Evolutionary conservation across 1,139 yeast genomes (phyloP), one percentile per base, ranked within the genome.

Genomic region (Yamadazyma friedrichii): DNA sequence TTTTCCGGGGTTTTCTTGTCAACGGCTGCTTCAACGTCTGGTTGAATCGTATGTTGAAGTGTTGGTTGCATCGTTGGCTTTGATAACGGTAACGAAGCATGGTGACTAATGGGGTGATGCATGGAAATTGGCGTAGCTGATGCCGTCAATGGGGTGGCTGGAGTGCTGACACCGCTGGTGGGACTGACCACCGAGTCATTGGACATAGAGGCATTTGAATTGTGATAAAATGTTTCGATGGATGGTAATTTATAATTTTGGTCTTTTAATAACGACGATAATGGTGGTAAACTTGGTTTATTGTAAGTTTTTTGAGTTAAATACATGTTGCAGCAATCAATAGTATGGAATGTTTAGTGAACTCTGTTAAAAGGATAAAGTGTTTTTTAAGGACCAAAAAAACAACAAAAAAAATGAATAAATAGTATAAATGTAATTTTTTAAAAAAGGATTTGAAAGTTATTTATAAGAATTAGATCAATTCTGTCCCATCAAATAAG

Each of bases 241-340:
- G 64, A 50, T 8, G 70, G 69, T 44, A 62, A 55, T 39, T 52
- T 49, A 46, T 57, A 32, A 43, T 49, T 38, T 43, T 42, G 53
- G 22, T 58, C 58, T 31, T 56, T 51, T 33, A 58, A 50, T 36
- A 71, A 58, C 20, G 74, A 55, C 28, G 72, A 64, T 52, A 71
- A 65, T 15, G 77, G 77, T 17, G 76, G 77, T 45, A 71, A 66
- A 46, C 58, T 56, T 33, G 69, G 54, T 40, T 51, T 51, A 13
- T 29, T 43, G 31, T 36, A 49, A 45, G 55, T 48, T 42, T 52
- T 46, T 44, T 42, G 40, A 6, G 44, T 32, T 34, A 39, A 33
- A 31, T 42, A 42, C 45, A 42, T 42, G 4, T 22, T 37, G 20
- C 10, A 31, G 17, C 5, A 22, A 29, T 15, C 13, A 15, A 27